Percentiles rank a stretch among this genome's conserved stretches.
These are phyloP conservation scores for Xylaria digitata DNA, from an alignment of 2,329 filamentous ascomycete genomes.

Conservation along the genomic window DNA sequence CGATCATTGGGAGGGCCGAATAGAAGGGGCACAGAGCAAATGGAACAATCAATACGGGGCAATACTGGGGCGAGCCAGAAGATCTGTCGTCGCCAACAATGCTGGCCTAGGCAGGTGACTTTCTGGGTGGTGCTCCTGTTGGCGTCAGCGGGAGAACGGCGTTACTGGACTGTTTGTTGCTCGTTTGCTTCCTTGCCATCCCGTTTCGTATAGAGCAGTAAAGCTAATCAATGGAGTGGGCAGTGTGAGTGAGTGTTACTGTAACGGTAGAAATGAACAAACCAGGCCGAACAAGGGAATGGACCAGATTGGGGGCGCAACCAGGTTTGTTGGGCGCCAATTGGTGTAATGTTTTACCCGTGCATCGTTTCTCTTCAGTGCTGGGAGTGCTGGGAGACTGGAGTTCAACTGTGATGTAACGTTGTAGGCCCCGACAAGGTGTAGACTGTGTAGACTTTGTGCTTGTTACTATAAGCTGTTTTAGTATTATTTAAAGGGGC, in stretches of 20 bases:
- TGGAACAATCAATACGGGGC: slow-evolving; percentile 31
- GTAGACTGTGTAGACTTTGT: slow-evolving; percentile 24
- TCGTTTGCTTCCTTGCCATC: neutral
- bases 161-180: slow-evolving; percentile 23
- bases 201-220: slow-evolving; percentile 23
- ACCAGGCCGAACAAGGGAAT: slow-evolving; percentile 30
- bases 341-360: slow-evolving; percentile 42
- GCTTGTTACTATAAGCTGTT: slow-evolving; percentile 38
- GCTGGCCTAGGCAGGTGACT: slow-evolving; percentile 46
- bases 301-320: slow-evolving; percentile 28
- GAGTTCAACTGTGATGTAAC: slow-evolving; percentile 44
- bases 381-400: slow-evolving; percentile 36
- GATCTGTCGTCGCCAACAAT: slow-evolving; percentile 29
- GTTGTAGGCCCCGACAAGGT: slow-evolving; percentile 40
- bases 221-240: too few species aligned
- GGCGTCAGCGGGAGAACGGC: slow-evolving; percentile 27
- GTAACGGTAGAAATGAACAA: slow-evolving; percentile 22
- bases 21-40: slow-evolving; percentile 26
- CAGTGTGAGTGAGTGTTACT: neutral
- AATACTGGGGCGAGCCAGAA: slow-evolving; percentile 19
- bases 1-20: slow-evolving; percentile 32
- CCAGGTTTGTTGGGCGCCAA: slow-evolving; percentile 23
- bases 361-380: slow-evolving; percentile 38
- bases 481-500: slow-evolving; percentile 42
- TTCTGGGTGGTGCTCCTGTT: slow-evolving; percentile 25